These are phyloP conservation scores for Microbotryum saponariae DNA, from an alignment of 1,284 basidiomycete species.

Conservation along the genomic window DNA sequence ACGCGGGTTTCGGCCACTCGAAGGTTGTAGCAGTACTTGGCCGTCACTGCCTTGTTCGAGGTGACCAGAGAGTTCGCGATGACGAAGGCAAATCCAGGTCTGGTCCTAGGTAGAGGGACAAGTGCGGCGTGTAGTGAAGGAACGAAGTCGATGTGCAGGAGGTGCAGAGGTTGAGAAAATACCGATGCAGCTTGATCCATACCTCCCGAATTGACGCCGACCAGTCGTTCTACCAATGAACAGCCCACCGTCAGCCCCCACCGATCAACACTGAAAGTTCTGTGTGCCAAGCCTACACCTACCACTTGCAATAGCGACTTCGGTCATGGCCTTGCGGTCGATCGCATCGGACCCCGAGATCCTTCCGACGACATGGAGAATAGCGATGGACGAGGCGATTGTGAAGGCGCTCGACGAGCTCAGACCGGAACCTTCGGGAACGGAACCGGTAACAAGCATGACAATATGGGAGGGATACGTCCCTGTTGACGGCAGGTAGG, in stretches of 20 bases:
- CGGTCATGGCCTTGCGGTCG: slow-evolving; percentile 60
- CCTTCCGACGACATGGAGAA: slow-evolving; percentile 50
- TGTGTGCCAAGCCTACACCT: neutral
- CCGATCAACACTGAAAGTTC: neutral
- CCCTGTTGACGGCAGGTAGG: neutral
- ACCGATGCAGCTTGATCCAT: slow-evolving; percentile 41
- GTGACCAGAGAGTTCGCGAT: slow-evolving; percentile 76
- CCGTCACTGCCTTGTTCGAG: slow-evolving; percentile 59
- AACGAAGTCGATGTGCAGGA: slow-evolving; percentile 51
- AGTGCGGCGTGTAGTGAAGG: slow-evolving; percentile 61
- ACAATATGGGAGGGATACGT: slow-evolving; percentile 6
- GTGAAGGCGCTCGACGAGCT: slow-evolving; percentile 75
- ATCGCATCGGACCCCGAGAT: slow-evolving; percentile 58
- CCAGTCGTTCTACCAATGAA: slow-evolving; percentile 51
- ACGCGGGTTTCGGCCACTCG: slow-evolving; percentile 74
- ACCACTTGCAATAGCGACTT: slow-evolving; percentile 67
- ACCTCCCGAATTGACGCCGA: slow-evolving; percentile 51
- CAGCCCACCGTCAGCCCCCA: neutral
- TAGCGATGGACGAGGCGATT: slow-evolving; percentile 68
- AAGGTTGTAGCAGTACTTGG: slow-evolving; percentile 72
- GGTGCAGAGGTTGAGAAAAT: slow-evolving; percentile 28
- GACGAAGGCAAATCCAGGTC: slow-evolving; percentile 52
- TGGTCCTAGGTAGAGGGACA: slow-evolving; percentile 47
- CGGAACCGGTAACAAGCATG: slow-evolving; percentile 52
- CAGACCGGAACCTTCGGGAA: slow-evolving; percentile 72